These are phyloP conservation scores for Cercospora beticola DNA, from an alignment of 2,329 filamentous ascomycete genomes.

Conservation along the genomic window DNA sequence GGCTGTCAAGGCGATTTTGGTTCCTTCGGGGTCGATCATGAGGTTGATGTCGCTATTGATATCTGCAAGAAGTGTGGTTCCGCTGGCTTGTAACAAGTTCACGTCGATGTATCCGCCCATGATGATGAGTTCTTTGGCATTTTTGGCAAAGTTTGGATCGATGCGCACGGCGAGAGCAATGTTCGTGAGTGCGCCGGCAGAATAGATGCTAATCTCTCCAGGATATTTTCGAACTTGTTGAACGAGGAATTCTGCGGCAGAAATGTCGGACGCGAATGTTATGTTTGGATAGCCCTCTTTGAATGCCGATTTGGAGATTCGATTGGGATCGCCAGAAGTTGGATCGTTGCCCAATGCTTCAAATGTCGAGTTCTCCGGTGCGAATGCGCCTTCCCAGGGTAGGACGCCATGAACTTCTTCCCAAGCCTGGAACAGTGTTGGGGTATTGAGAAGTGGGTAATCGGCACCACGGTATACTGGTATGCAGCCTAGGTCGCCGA, in stretches of 20 bases:
- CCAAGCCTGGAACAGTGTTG: constrained; percentile 46
- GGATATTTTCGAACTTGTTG: constrained; percentile 49
- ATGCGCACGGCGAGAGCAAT: constrained; percentile 50
- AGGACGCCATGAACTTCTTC: constrained; percentile 47
- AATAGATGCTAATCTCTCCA: constrained; percentile 51
- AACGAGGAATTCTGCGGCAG: constrained; percentile 50
- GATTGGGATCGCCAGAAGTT: constrained; percentile 47
- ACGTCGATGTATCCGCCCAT: constrained; percentile 55
- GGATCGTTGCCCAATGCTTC: constrained; percentile 48
- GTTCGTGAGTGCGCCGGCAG: constrained; percentile 51
- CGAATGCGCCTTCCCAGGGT: constrained; percentile 50
- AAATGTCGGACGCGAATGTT: constrained; percentile 41
- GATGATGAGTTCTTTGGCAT: constrained; percentile 50
- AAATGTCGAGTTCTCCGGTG: constrained; percentile 44
- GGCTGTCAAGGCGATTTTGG: constrained; percentile 52
- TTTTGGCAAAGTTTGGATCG: constrained; percentile 49
- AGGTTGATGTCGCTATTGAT: constrained; percentile 48
- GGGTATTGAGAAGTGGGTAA: constrained; percentile 51
- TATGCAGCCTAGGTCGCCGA: constrained; percentile 50
- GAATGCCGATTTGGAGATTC: constrained; percentile 46
- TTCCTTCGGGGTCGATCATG: constrained; percentile 53
- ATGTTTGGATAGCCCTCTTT: constrained; percentile 50
- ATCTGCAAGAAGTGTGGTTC: constrained; percentile 30
- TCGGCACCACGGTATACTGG: constrained; percentile 50
- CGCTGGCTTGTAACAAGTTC: constrained; percentile 34